A percentile compares a stretch with the other conserved stretches of the same genome.
These are phyloP conservation scores for Colletotrichum chrysophilum DNA, from an alignment of 2,329 filamentous ascomycete genomes.

Conservation along the genomic window DNA sequence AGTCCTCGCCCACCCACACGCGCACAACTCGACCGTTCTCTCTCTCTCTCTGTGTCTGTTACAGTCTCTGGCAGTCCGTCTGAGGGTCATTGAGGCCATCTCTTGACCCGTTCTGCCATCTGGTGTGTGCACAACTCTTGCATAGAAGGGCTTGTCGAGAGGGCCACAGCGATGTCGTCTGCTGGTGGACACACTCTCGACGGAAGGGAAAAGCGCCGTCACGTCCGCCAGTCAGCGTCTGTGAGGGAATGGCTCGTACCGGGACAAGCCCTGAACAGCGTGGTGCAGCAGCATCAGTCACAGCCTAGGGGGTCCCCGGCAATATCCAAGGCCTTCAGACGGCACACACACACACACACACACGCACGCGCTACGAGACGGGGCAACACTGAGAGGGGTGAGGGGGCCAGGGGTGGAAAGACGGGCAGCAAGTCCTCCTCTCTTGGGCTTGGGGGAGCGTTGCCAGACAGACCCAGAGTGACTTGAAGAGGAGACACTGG, in stretches of 20 bases:
- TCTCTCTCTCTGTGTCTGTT: not conserved
- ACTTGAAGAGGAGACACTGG: not conserved
- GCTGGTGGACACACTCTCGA: not conserved
- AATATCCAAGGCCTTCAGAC: not conserved
- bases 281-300: not conserved
- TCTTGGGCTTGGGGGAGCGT: not conserved
- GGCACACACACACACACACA: not conserved
- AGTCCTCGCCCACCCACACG: not conserved
- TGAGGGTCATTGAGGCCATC: not conserved
- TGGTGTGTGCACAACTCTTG: not conserved
- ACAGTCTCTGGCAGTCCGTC: not conserved
- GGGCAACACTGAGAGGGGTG: not conserved
- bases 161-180: not conserved
- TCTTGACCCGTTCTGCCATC: constrained; percentile 1
- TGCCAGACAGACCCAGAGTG: not conserved
- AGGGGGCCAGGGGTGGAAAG: not conserved
- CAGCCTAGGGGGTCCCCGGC: not conserved
- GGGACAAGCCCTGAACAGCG: not conserved
- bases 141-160: not conserved
- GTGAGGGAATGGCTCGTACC: not conserved
- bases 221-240: not conserved
- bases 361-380: not conserved
- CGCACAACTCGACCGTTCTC: not conserved
- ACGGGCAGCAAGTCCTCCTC: not conserved
- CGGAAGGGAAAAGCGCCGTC: not conserved